Conservation (phyloP, 805 yeast genomes). For the Schwanniomyces vanrijiae region DNA sequence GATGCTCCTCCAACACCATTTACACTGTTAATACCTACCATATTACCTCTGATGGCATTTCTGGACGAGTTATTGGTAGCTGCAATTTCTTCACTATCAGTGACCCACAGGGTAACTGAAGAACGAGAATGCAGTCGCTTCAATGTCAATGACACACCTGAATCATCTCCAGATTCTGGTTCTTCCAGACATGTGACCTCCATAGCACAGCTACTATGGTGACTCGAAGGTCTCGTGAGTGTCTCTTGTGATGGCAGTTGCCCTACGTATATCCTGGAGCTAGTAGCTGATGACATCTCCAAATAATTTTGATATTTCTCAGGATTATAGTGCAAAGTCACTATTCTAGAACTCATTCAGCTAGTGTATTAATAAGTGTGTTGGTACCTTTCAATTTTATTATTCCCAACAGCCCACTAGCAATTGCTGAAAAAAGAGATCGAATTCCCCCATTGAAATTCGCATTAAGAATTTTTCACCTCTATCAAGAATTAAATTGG, state of each 20-base stretch:
- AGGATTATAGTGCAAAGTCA: conserved; percentile 10
- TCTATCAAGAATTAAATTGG: not conserved
- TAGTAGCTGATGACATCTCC: not conserved
- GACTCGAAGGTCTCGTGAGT: not conserved
- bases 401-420: not conserved
- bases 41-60: not conserved
- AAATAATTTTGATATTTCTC: conserved; percentile 4
- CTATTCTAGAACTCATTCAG: conserved; percentile 8
- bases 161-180: not conserved
- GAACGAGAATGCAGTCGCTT: conserved; percentile 1
- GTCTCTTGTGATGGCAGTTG: not conserved
- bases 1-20: not conserved
- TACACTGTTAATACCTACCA: not conserved
- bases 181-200: not conserved
- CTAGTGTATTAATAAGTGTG: not conserved
- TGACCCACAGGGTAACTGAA: not conserved
- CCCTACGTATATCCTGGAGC: not conserved
- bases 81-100: conserved; percentile 5
- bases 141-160: not conserved
- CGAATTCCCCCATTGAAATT: not conserved
- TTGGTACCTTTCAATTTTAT: not conserved
- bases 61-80: conserved; percentile 1
- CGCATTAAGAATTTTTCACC: conserved; percentile 1
- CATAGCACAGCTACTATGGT: not conserved
- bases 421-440: conserved; percentile 1